These are phyloP conservation scores for Globisporangium megalacanthum DNA, from an alignment of 352 stramenopile genomes.

Conservation along the genomic window DNA sequence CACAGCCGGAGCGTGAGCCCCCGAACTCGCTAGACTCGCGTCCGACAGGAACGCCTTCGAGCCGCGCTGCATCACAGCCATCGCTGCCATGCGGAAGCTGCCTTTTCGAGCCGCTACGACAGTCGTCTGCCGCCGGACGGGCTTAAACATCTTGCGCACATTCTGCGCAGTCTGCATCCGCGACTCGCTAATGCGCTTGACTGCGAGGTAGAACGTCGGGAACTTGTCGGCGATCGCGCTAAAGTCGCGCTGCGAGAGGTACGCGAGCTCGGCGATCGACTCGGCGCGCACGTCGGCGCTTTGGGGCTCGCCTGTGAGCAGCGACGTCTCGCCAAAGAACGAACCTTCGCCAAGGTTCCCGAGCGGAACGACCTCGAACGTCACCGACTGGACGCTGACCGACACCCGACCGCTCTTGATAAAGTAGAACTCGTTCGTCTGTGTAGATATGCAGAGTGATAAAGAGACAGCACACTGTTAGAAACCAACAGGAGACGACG, in stretches of 20 bases:
- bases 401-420: slow-evolving; percentile 65
- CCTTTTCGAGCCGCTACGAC: background rate
- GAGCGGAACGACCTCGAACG: slow-evolving; percentile 32
- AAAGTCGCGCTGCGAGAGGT: slow-evolving; percentile 56
- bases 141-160: slow-evolving; percentile 57
- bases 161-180: slow-evolving; percentile 63
- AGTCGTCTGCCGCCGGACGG: slow-evolving; percentile 31
- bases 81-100: background rate
- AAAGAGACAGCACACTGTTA: background rate
- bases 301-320: slow-evolving; percentile 47
- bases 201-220: slow-evolving; percentile 58
- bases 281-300: slow-evolving; percentile 58
- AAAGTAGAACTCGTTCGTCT: slow-evolving; percentile 59
- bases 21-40: slow-evolving; percentile 2
- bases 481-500: background rate
- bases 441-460: background rate
- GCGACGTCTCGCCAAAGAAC: slow-evolving; percentile 70
- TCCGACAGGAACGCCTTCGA: background rate
- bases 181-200: slow-evolving; percentile 62
- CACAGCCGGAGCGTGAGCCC: too few species aligned
- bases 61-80: slow-evolving; percentile 1
- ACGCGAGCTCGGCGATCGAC: slow-evolving; percentile 59
- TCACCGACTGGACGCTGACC: slow-evolving; percentile 30
- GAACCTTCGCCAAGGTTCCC: slow-evolving; percentile 67
- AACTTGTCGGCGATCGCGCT: slow-evolving; percentile 54